Evolutionary conservation across 2,329 filamentous ascomycete genomes (phyloP).

Genomic region (Lachnum nothofagi): DNA sequence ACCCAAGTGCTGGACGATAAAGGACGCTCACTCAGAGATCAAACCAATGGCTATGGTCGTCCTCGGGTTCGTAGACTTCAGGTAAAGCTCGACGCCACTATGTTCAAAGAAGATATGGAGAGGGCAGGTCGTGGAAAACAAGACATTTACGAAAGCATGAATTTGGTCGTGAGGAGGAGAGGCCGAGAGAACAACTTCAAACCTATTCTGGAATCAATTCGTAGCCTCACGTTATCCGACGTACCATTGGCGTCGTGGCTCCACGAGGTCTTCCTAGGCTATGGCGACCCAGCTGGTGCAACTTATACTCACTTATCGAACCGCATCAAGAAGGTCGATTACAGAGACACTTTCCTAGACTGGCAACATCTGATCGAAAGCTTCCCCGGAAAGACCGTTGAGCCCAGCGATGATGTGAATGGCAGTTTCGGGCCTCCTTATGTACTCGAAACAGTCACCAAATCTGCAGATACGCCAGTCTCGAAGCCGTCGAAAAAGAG

Average conservation of each 20-base stretch:
- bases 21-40: slow-evolving; percentile 65
- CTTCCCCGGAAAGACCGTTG: slow-evolving; percentile 79
- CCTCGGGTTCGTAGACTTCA: slow-evolving; percentile 65
- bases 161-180: slow-evolving; percentile 76
- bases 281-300: slow-evolving; percentile 84
- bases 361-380: slow-evolving; percentile 92
- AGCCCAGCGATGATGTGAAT: slow-evolving; percentile 66
- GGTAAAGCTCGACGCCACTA: slow-evolving; percentile 71
- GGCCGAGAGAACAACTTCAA: slow-evolving; percentile 97
- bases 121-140: slow-evolving; percentile 59
- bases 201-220: slow-evolving; percentile 85
- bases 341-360: slow-evolving; percentile 88
- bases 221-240: slow-evolving; percentile 76
- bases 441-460: slow-evolving; percentile 64
- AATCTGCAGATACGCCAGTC: slow-evolving; percentile 45
- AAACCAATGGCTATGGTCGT: slow-evolving; percentile 57
- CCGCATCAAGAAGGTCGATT: slow-evolving; percentile 74
- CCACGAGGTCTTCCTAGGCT: slow-evolving; percentile 95
- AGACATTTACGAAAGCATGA: slow-evolving; percentile 79
- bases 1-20: slow-evolving; percentile 83
- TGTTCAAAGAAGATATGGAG: slow-evolving; percentile 73
- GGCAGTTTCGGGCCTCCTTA: slow-evolving; percentile 83
- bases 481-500: slow-evolving; percentile 76
- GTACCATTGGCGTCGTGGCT: slow-evolving; percentile 85
- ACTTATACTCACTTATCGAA: slow-evolving; percentile 79